These are phyloP conservation scores for Ceriops decandra DNA, from an alignment of 345 rosid genomes.

Conservation along the genomic window DNA sequence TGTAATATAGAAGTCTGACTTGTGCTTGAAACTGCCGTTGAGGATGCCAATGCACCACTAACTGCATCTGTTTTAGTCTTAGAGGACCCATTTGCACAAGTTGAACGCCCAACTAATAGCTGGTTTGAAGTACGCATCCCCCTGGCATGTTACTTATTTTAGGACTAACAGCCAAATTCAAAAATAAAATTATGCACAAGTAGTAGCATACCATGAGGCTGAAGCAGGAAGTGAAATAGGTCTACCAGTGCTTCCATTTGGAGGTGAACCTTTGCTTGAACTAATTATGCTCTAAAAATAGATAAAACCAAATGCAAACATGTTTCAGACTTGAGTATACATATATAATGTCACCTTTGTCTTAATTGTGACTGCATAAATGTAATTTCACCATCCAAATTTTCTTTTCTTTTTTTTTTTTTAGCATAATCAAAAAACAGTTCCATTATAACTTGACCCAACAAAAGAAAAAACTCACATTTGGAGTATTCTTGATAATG, in stretches of 20 bases:
- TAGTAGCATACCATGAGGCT: conserved; percentile 65
- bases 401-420: too few relatives aligned
- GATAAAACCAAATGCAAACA: background rate
- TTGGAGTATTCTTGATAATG: conserved; percentile 41
- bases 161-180: conserved; percentile 10
- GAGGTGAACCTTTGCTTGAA: conserved; percentile 47
- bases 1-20: conserved; percentile 25
- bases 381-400: too few relatives aligned
- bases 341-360: background rate
- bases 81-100: conserved; percentile 50
- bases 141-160: conserved; percentile 33
- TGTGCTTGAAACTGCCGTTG: conserved; percentile 45
- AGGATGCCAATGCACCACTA: conserved; percentile 29
- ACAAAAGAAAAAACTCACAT: conserved; percentile 44
- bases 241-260: conserved; percentile 59
- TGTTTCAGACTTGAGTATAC: background rate
- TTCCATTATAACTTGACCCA: background rate
- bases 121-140: conserved; percentile 55
- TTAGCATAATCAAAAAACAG: too few relatives aligned
- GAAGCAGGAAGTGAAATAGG: conserved; percentile 74
- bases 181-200: background rate
- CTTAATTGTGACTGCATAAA: too few relatives aligned
- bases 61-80: conserved; percentile 42
- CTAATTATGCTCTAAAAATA: conserved; percentile 39
- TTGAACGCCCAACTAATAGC: conserved; percentile 32